phyloP scores from a whole-genome alignment of 768 basidiomycete genomes.

The Amanita subjunquillea region DNA sequence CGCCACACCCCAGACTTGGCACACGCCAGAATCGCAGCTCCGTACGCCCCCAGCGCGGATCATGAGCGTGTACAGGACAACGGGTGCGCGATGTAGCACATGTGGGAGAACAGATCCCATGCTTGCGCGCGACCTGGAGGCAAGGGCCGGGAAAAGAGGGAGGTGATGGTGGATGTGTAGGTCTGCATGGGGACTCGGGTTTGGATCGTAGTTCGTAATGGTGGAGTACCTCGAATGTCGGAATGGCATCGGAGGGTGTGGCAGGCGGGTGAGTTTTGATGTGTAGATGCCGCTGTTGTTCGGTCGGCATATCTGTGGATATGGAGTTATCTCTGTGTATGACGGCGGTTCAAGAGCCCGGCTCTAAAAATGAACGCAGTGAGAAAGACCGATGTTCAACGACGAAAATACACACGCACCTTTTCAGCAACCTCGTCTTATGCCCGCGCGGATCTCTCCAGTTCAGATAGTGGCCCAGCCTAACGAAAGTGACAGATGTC shows the following conservation, averaged over 20 bases:
- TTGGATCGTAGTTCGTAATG: conserved; percentile 53
- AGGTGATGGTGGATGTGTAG: conserved; percentile 52
- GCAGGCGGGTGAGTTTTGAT: conserved; percentile 55
- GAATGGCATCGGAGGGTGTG: conserved; percentile 22
- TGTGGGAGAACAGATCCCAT: conserved; percentile 92
- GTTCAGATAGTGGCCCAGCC: too few relatives aligned
- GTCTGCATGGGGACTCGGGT: conserved; percentile 67
- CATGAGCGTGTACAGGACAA: conserved; percentile 71
- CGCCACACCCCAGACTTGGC: conserved; percentile 49
- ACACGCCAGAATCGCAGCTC: conserved; percentile 76
- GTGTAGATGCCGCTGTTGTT: conserved; percentile 59
- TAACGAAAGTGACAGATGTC: too few relatives aligned
- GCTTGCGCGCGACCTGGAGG: conserved; percentile 61
- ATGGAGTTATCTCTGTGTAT: too few relatives aligned
- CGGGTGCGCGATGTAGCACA: conserved; percentile 93
- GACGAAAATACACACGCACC: too few relatives aligned
- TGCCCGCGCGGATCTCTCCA: too few relatives aligned
- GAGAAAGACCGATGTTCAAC: too few relatives aligned
- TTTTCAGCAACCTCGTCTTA: too few relatives aligned
- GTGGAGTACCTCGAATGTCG: conserved; percentile 48
- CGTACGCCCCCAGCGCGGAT: conserved; percentile 74
- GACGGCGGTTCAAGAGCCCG: too few relatives aligned
- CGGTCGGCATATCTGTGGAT: conserved; percentile 29
- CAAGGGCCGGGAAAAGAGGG: conserved; percentile 40
- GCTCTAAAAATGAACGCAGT: too few relatives aligned